Evolutionary conservation across 257 asterid species (phyloP), one percentile per base, ranked within the genome.

Genomic region (Nicotiana benthamiana): DNA sequence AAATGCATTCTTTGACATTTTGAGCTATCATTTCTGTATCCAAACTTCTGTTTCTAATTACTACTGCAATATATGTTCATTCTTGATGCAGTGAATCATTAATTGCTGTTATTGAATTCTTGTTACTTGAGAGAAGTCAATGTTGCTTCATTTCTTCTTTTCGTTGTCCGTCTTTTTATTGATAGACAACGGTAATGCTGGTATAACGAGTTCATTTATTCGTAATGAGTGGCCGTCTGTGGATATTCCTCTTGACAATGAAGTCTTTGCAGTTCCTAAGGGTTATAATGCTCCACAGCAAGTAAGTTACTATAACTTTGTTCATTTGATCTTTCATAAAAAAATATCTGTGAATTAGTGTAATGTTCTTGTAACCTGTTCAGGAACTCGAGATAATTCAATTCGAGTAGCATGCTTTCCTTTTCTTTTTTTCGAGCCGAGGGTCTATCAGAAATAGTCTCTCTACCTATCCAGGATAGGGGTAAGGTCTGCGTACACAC

Each of bases 261-360:
- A 93, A 84, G 97, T 75, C 28, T 93, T 95, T 87, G 94, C 90
- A 3, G 84, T 90, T 80, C 99, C 99, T 83, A 82, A 90, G 83
- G 99, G 99, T 51, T 80, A 89, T 75, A 95, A 95, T 87, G 94
- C 97, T 46, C 97, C 98, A 27, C 98, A 95, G 75, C 99, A 93
- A 89, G 99, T 95, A 87, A 89, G 97, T 51, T 20, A 43, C 24
- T 48, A 3, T 7, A 15, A 22, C 78, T 74, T 7, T 70, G 4
- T 68, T 20, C n/a, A 36, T 12, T 70, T 70, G 59, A 70, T 70
- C 34, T 70, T 70, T 27, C 40, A 15, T 12, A 9, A 65, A 4
- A 17, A 63, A 28, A 15, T 65, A 17, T 27, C 5, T 67, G 2
- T 10, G 28, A 70, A n/a, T 27, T 0, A 40, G 34, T 43, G 57